Evolutionary conservation across 2,329 filamentous ascomycete genomes (phyloP).

Genomic region (Aspergillus novoparasiticus): DNA sequence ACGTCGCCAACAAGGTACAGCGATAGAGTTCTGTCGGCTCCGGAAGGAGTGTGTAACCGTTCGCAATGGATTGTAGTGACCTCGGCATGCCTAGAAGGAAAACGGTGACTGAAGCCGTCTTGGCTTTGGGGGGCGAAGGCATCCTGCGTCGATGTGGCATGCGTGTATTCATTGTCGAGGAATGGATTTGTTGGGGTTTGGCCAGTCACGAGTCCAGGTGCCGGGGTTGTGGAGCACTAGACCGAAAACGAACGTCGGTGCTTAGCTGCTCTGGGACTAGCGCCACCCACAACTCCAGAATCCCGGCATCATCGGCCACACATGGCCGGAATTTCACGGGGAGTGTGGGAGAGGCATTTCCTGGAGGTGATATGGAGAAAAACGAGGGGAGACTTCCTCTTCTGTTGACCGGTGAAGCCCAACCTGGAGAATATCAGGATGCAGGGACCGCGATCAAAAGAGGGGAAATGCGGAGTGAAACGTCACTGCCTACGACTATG

Average conservation of each 20-base stretch:
- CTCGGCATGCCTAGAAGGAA: conserved; percentile 3
- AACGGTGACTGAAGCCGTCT: conserved; percentile 2
- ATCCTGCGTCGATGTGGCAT: not conserved
- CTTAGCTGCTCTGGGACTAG: not conserved
- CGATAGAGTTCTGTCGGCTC: conserved; percentile 1
- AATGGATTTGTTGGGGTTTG: not conserved
- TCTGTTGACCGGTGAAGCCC: conserved; percentile 19
- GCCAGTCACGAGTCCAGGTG: not conserved
- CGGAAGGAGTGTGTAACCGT: not conserved
- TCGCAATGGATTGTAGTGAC: not conserved
- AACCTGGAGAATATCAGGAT: conserved; percentile 2
- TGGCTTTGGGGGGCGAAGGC: not conserved
- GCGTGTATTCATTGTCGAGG: not conserved
- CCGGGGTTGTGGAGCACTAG: not conserved
- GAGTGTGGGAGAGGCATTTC: conserved; percentile 2
- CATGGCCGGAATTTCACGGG: conserved; percentile 10
- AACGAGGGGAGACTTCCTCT: conserved; percentile 13
- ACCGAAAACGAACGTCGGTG: not conserved
- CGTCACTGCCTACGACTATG: conserved; percentile 5
- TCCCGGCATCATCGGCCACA: conserved; percentile 12
- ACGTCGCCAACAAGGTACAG: not conserved
- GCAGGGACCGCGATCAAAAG: conserved; percentile 12
- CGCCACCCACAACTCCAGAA: conserved; percentile 9
- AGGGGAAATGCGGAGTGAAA: conserved; percentile 21
- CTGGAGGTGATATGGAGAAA: conserved; percentile 15